A percentile compares a stretch with the other conserved stretches of the same genome.
Conservation (phyloP, 768 basidiomycete species). For the Candolleomyces efflorescens region DNA sequence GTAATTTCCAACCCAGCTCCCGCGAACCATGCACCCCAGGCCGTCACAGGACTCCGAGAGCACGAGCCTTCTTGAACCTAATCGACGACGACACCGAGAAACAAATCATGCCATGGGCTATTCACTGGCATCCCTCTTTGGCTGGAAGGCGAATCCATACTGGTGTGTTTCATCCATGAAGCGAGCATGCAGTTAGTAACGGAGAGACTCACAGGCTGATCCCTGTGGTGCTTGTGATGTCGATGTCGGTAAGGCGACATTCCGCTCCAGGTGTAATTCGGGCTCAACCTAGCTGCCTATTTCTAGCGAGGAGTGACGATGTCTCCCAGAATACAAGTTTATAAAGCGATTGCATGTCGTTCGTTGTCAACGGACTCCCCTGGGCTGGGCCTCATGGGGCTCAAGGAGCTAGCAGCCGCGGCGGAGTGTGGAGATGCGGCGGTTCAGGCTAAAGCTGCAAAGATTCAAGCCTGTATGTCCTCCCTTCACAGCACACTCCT, state of each 20-base stretch:
- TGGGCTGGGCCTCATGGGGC: conserved; percentile 14
- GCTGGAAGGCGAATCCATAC: conserved; percentile 37
- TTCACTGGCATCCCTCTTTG: background rate
- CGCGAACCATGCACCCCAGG: conserved; percentile 1
- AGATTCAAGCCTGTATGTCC: conserved; percentile 58
- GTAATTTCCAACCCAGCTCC: background rate
- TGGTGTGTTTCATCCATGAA: conserved; percentile 29
- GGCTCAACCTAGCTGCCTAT: background rate
- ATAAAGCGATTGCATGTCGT: conserved; percentile 72
- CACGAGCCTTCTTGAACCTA: background rate
- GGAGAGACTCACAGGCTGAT: conserved; percentile 49
- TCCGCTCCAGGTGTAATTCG: conserved; percentile 3
- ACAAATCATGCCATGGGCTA: background rate
- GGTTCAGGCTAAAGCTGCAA: conserved; percentile 66
- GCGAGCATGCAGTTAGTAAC: background rate
- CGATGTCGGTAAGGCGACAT: conserved; percentile 53
- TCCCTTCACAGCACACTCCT: background rate
- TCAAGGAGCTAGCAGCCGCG: conserved; percentile 11
- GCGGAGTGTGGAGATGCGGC: conserved; percentile 37
- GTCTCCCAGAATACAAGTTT: conserved; percentile 76
- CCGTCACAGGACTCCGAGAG: background rate
- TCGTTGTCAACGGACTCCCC: conserved; percentile 30
- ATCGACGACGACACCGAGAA: too few relatives aligned
- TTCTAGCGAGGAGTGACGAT: conserved; percentile 73
- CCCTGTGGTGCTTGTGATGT: conserved; percentile 62